Conservation (phyloP, 2,329 filamentous ascomycete species). For the Aspergillus sp. region DNA sequence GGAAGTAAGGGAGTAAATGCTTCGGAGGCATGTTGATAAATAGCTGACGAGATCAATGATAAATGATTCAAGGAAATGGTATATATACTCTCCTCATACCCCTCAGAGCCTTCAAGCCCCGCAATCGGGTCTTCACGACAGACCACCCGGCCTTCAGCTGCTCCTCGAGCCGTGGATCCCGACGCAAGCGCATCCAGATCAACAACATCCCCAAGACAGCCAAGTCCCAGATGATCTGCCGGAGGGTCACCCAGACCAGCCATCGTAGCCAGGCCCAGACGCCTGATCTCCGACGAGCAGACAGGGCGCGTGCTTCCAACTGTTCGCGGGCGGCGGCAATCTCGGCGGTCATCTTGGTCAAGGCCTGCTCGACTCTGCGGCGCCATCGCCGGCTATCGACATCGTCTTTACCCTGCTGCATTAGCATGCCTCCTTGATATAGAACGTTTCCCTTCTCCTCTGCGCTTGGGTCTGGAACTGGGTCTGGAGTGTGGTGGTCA, state of each 20-base stretch:
- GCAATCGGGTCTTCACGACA: conserved; percentile 34
- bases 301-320: conserved; percentile 73
- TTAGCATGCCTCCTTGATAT: conserved; percentile 10
- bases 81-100: conserved; percentile 23
- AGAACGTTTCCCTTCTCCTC: conserved; percentile 9
- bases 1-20: background rate
- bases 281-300: conserved; percentile 64
- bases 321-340: conserved; percentile 90
- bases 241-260: conserved; percentile 66
- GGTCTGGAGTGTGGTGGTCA: conserved; percentile 10
- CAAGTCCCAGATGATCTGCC: conserved; percentile 73
- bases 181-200: conserved; percentile 43
- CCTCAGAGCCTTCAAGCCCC: conserved; percentile 26
- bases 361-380: conserved; percentile 75
- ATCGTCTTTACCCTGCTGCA: conserved; percentile 15
- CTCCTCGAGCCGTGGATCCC: conserved; percentile 44
- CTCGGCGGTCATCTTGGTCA: conserved; percentile 88
- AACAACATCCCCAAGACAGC: conserved; percentile 48
- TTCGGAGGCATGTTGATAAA: background rate
- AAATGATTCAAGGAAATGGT: conserved; percentile 20
- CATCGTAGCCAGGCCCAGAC: conserved; percentile 70
- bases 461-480: conserved; percentile 7
- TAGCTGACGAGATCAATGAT: background rate
- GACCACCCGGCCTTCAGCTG: conserved; percentile 34
- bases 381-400: conserved; percentile 64